Evolutionary conservation across 306 rosid species (phyloP), one percentile per base, ranked within the genome.

Genomic region (Psophocarpus tetragonolobus): DNA sequence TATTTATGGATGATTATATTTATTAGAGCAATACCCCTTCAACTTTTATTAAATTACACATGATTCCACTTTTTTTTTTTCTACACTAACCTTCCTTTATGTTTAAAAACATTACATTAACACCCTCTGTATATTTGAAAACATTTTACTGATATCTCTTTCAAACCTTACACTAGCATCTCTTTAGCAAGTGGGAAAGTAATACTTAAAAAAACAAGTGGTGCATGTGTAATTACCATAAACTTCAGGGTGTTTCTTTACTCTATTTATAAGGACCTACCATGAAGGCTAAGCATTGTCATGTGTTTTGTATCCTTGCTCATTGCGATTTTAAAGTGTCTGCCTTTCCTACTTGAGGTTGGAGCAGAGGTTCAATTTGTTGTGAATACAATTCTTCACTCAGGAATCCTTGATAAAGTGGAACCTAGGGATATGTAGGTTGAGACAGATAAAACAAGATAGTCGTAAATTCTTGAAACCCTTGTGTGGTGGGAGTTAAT

Each of bases 301-400:
- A 33, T 44, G 38, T 74, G 36, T 64, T 32, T 73, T 42, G 45
- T 75, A 61, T 70, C 32, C 58, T 11, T 71, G 47, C 56, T 71
- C 45, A n/a, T 60, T 73, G 60, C 7, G 8, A 13, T 62, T 74
- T 4, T 36, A 23, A 38, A 38, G 48, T 58, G 67, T 50, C 68
- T 73, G 29, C 33, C 54, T 76, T 65, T 72, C 75, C 17, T 7
- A 23, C 48, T 23, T 51, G 12, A 51, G 24, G 48, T 71, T 76
- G 64, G 35, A 42, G 68, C 39, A 53, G 75, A 77, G 76, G 66
- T 77, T 72, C 44, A 26, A 24, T 36, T 66, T 73, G 63, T 50
- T 23, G 68, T 24, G 18, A 58, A 10, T 17, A 18, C 11, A 38
- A 65, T 38, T 21, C 71, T 58, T 32, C 39, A 66, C 51, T 44